Conservation (phyloP, 2,329 filamentous ascomycete genomes). For the Penicillium sp. region DNA sequence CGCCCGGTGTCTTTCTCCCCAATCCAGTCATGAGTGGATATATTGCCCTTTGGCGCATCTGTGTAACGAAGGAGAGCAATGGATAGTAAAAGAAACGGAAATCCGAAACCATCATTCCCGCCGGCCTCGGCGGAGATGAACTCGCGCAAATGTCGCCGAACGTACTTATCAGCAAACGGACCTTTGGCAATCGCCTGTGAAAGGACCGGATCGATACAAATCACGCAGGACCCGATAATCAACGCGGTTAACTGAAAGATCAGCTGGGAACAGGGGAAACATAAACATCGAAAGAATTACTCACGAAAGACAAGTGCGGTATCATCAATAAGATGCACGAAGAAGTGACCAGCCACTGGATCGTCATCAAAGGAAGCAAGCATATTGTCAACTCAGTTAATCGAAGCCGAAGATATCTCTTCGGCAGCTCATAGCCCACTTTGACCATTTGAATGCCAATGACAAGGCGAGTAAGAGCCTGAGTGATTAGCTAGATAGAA, state of each 20-base stretch:
- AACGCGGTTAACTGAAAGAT: conserved; percentile 52
- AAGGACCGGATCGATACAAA: conserved; percentile 65
- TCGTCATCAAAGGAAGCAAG: conserved; percentile 63
- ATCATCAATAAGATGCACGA: conserved; percentile 60
- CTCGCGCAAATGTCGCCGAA: conserved; percentile 60
- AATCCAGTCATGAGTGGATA: conserved; percentile 31
- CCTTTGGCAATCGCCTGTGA: conserved; percentile 67
- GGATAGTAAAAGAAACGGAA: conserved; percentile 64
- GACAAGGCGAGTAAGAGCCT: conserved; percentile 61
- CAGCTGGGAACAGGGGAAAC: not conserved
- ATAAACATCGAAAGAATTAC: not conserved
- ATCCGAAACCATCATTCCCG: conserved; percentile 66
- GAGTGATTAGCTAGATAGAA: conserved; percentile 9
- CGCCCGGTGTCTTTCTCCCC: conserved; percentile 53
- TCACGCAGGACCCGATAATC: conserved; percentile 65
- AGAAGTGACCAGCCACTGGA: conserved; percentile 65
- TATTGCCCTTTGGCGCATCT: conserved; percentile 34
- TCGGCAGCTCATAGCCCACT: conserved; percentile 65
- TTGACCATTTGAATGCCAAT: conserved; percentile 68
- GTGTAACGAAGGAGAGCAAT: conserved; percentile 62
- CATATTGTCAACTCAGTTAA: conserved; percentile 61
- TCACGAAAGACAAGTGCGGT: conserved; percentile 56
- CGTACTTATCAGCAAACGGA: conserved; percentile 65
- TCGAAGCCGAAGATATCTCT: conserved; percentile 56
- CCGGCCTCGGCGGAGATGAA: conserved; percentile 67